Evolutionary conservation across 2,329 filamentous ascomycete species (phyloP), one percentile per base, ranked within the genome.

Genomic region (Trichocomaceae sp.): DNA sequence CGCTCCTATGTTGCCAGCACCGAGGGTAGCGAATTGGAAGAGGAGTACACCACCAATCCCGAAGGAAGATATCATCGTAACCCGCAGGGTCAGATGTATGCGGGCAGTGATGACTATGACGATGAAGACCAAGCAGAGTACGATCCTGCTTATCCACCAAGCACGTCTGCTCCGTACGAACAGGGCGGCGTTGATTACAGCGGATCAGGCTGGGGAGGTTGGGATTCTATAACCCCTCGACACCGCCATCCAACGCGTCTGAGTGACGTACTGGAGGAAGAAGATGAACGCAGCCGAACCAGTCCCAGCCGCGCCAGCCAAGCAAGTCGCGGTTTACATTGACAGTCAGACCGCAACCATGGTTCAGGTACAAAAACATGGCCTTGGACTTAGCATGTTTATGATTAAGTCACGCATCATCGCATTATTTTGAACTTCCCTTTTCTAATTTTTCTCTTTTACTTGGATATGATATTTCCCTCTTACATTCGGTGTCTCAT

Each of bases 221-320:
- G 89, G 88, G 88, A 93, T 59, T 72, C 75, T n/a, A 76, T 89
- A 59, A 85, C 86, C 22, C 81, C 84, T 5, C 69, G 77, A 54
- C 90, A 95, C 70, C 88, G 93, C 62, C 90, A 96, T 71, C 90
- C 90, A 0, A 95, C 90, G 8, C 78, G 91, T 55, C 76, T 96
- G 59, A 95, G 90, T 69, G 90, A 95, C 71, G 90, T 96, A 26
- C 79, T 93, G 29, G 87, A 90, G 66, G 87, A 90, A 66, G 90
- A 95, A 60, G 88, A 93, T 61, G 89, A 95, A 71, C 79, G 77
- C n/a, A 79, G 72, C 66, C 82, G 87, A 20, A 88, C 86, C 13
- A 88, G 86, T 61, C 84, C 83, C 10, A 86, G 84, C 67, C 80
- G 83, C 58, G 70, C 78, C 60, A 57, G 55, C 39, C 55, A 57